Base-by-base conservation (phyloP, 1,139 yeast species). In the Yamadazyma diospyri region DNA sequence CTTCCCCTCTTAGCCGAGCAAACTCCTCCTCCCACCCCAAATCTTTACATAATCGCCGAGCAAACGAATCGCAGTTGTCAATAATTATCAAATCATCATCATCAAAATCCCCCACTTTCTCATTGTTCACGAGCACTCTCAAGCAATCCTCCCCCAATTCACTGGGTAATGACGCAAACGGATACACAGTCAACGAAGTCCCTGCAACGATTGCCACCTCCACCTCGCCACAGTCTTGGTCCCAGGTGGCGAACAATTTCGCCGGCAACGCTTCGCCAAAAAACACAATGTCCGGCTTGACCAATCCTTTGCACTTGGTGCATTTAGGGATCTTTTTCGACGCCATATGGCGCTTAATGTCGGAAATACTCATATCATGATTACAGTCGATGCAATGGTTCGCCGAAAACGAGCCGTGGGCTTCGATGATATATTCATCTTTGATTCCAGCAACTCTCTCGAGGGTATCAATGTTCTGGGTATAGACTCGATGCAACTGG, bases 261-360 rank as follows among this genome's bases (percentile, higher is more conserved):
- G 46, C 48, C 0, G 97, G 97, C 15, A 89, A 63, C 1, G 80
- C 74, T 56, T 89, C 97, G 1, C 97, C 97, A 59, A 88, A 89
- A 49, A 89, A 89, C 0, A 86, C 94, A 43, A 89, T 92, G 48
- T 86, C 94, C 0, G 97, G 98, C 50, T 89, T 89, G 21, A 92
- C 88, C 25, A 77, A 69, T 0, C 95, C 94, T 2, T 62, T 48
- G 57, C 97, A 89, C 27, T 59, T 51, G 3, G 42, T 25, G 42
- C 81, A 76, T 2, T 40, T 46, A 1, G 88, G 87, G 23, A 76
- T 69, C 1, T 71, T 68, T 36, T 62, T 55, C 41, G 60, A 59
- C 14, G 45, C 45, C 58, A 81, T 63, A 26, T 61, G 61, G 11
- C 51, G 45, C 42, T 72, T 72, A 42, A 87, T 63, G 5, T 61